phyloP scores from a whole-genome alignment of 2,329 filamentous ascomycete species.

The Uncinocarpus reesii region DNA sequence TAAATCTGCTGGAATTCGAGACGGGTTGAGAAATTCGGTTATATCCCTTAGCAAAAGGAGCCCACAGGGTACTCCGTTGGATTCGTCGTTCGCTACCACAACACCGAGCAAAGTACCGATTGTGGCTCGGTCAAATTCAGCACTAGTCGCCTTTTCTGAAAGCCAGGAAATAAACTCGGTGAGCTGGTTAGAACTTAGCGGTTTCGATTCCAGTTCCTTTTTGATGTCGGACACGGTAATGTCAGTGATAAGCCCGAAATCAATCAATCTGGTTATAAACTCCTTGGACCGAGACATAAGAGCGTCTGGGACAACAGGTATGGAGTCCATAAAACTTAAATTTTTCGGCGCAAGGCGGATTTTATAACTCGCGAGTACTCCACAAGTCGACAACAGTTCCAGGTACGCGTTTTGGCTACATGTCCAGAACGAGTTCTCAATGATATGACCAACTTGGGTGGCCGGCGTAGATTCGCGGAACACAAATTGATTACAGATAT shows the following conservation, averaged over 20 bases:
- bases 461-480: constrained; percentile 87
- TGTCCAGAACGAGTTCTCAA: constrained; percentile 95
- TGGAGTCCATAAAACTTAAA: constrained; percentile 71
- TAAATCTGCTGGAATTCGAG: constrained; percentile 67
- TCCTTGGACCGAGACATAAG: constrained; percentile 56
- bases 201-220: constrained; percentile 68
- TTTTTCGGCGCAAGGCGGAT: constrained; percentile 67
- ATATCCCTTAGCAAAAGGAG: constrained; percentile 71
- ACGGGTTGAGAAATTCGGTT: constrained; percentile 61
- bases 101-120: constrained; percentile 65
- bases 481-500: constrained; percentile 77
- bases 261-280: constrained; percentile 70
- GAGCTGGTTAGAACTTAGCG: constrained; percentile 67
- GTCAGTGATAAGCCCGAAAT: constrained; percentile 76
- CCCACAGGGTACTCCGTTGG: constrained; percentile 51
- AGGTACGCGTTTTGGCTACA: constrained; percentile 73
- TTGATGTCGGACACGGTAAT: constrained; percentile 82
- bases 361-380: constrained; percentile 71
- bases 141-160: constrained; percentile 57
- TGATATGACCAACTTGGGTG: constrained; percentile 67
- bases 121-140: constrained; percentile 60
- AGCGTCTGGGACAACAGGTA: constrained; percentile 72
- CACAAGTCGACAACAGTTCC: constrained; percentile 78
- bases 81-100: constrained; percentile 49
- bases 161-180: constrained; percentile 78